Conservation (phyloP, 164 flowering plant genomes). For the Stephania cephalantha region DNA sequence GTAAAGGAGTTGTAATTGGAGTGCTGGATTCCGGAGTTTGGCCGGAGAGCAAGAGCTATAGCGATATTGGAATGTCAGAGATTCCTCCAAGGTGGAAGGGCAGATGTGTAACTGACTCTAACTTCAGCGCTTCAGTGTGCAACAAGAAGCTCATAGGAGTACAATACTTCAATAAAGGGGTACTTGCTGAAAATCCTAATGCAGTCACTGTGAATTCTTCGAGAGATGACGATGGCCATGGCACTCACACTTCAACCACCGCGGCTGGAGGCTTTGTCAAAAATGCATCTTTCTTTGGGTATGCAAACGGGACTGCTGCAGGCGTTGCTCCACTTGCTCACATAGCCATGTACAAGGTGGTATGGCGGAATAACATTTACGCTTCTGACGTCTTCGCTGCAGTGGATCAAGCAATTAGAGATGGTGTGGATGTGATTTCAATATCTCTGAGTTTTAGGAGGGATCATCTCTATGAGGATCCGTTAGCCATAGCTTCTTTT, state of each 20-base stretch:
- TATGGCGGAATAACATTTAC: not conserved
- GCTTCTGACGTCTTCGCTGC: not conserved
- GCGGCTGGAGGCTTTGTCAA: not conserved
- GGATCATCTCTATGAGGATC: not conserved
- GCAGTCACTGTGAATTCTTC: constrained; percentile 2
- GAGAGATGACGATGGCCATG: not conserved
- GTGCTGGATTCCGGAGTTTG: no score
- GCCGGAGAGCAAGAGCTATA: no score
- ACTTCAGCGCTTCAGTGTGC: no score
- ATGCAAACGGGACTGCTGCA: constrained; percentile 1
- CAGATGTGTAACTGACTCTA: no score
- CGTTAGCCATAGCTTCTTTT: constrained; percentile 3
- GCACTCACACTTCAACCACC: constrained; percentile 8
- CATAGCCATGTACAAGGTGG: constrained; percentile 12
- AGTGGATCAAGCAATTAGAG: constrained; percentile 8
- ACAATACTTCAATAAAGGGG: no score
- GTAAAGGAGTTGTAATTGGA: constrained; percentile 10
- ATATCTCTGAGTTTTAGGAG: not conserved
- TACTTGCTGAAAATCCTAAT: no score
- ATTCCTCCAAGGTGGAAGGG: no score
- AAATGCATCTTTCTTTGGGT: not conserved
- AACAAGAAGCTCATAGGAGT: no score
- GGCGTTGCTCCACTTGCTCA: constrained; percentile 11
- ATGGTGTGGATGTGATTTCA: constrained; percentile 3
- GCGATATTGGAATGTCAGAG: no score